phyloP scores from a whole-genome alignment of 805 yeast species.

The Hemisphaericaspora nanyangensis region DNA sequence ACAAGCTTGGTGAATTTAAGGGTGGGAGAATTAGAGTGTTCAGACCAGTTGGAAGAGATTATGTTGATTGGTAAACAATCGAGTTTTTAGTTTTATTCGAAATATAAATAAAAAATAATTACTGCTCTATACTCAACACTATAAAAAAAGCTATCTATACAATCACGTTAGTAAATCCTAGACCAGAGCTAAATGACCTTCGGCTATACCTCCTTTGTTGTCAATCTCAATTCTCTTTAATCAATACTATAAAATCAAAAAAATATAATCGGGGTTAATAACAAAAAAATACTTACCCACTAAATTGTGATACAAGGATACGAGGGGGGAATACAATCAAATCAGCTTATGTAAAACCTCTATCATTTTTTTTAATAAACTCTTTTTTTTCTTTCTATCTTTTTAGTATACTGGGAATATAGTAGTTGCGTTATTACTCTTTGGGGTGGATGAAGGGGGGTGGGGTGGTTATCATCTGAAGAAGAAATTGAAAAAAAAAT shows the following conservation, averaged over 20 bases:
- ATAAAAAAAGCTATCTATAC: background rate
- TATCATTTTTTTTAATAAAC: slow-evolving; percentile 1
- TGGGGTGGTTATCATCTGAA: background rate
- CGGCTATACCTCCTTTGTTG: background rate
- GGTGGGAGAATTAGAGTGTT: slow-evolving; percentile 78
- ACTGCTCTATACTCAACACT: too few species aligned
- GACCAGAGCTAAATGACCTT: slow-evolving; percentile 2
- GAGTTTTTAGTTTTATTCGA: too few species aligned
- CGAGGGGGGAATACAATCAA: background rate
- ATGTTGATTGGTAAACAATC: slow-evolving; percentile 62
- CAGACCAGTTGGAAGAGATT: slow-evolving; percentile 70
- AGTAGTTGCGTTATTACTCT: too few species aligned
- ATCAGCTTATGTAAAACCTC: background rate
- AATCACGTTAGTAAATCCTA: slow-evolving; percentile 1
- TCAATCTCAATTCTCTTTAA: background rate
- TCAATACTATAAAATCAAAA: background rate
- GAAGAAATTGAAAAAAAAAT: slow-evolving; percentile 3
- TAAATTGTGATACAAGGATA: background rate
- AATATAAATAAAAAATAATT: too few species aligned
- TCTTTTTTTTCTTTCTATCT: slow-evolving; percentile 1
- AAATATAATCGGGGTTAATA: background rate
- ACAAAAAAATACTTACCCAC: slow-evolving; percentile 3
- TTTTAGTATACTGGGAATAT: too few species aligned
- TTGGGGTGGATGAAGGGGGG: background rate
- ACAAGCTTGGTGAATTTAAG: slow-evolving; percentile 67